A percentile compares a stretch with the other conserved stretches of the same genome.
Evolutionary conservation across 352 stramenopile species (phyloP).

Genomic region (Blastocystis sp.): DNA sequence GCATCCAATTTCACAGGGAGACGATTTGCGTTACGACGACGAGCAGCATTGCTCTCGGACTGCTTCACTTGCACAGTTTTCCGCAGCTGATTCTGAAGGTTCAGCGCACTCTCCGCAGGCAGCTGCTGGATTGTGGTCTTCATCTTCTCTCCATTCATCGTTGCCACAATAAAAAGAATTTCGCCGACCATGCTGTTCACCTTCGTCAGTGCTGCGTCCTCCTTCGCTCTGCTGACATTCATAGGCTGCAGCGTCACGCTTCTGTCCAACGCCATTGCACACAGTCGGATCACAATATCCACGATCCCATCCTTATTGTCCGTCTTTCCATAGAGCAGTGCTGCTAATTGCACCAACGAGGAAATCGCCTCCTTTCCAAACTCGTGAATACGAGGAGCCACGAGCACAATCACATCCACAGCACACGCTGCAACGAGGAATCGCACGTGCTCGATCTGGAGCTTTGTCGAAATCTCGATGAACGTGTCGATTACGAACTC

Average conservation of each 20-base stretch:
- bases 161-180: not conserved
- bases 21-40: slow-evolving; percentile 3
- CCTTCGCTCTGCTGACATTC: not conserved
- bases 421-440: not conserved
- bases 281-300: not conserved
- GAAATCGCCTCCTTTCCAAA: slow-evolving; percentile 14
- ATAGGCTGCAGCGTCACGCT: not conserved
- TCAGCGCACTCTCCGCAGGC: not conserved
- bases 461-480: not conserved
- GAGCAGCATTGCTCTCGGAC: not conserved
- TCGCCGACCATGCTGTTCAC: slow-evolving; percentile 28
- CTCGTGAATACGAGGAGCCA: not conserved
- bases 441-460: not conserved
- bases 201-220: not conserved
- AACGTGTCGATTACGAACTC: not conserved
- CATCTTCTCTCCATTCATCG: slow-evolving; percentile 1
- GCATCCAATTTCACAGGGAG: slow-evolving; percentile 52
- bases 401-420: not conserved
- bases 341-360: not conserved
- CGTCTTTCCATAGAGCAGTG: slow-evolving; percentile 29
- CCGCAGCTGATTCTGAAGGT: slow-evolving; percentile 14
- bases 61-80: slow-evolving; percentile 43
- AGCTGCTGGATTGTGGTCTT: not conserved
- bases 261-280: not conserved
- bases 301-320: slow-evolving; percentile 28